Evolutionary conservation across 148 eudicot species (phyloP).

Genomic region (Drosera capensis): DNA sequence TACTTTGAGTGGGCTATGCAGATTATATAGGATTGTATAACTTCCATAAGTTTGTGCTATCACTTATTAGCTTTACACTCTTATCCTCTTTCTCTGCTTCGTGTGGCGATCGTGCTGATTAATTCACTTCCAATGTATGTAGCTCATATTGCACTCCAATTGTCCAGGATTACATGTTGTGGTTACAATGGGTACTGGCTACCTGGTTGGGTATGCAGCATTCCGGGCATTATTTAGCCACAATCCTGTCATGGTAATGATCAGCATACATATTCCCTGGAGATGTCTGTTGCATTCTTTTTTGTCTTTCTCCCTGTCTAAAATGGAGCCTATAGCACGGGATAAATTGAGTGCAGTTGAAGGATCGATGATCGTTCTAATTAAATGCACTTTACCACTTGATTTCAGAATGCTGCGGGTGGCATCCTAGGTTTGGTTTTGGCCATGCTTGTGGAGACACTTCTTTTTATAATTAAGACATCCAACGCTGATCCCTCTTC

Average conservation of each 20-base stretch:
- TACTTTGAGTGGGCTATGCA: no score
- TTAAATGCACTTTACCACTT: not conserved
- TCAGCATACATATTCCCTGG: not conserved
- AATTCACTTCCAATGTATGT: no score
- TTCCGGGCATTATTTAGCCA: conserved; percentile 82
- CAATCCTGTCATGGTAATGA: conserved; percentile 65
- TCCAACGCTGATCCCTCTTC: conserved; percentile 13
- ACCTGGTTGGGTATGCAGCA: conserved; percentile 70
- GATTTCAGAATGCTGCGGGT: conserved; percentile 76
- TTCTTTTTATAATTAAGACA: conserved; percentile 67
- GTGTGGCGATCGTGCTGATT: no score
- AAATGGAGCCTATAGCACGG: no score
- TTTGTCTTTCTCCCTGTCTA: not conserved
- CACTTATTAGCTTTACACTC: no score
- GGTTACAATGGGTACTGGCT: conserved; percentile 76
- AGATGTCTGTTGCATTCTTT: not conserved
- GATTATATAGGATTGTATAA: no score
- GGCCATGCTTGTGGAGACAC: conserved; percentile 85
- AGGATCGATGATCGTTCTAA: not conserved
- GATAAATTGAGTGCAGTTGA: no score
- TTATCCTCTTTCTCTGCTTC: not conserved
- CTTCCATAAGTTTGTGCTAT: no score
- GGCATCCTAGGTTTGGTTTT: conserved; percentile 73
- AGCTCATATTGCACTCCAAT: not conserved
- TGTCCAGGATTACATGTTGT: conserved; percentile 77